Percentiles rank a stretch among this genome's conserved stretches.
phyloP scores from a whole-genome alignment of 768 basidiomycete genomes.

The Pleurotus platypus region DNA sequence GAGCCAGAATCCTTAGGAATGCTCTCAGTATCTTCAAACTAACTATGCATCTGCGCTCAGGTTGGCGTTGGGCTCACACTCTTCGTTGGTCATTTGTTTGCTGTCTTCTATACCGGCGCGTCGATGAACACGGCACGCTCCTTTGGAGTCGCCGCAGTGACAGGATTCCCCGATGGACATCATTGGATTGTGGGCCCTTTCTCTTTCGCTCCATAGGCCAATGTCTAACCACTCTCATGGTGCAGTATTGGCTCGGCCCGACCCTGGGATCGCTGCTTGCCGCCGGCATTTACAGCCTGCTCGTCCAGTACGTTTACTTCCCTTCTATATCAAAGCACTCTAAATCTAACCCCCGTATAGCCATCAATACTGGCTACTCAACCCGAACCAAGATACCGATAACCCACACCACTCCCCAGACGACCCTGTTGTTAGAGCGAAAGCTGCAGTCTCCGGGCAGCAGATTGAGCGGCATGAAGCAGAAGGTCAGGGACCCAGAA shows the following conservation, averaged over 20 bases:
- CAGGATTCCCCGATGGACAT: conserved; percentile 47
- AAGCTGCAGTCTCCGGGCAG: not conserved
- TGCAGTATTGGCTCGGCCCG: conserved; percentile 70
- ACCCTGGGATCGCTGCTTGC: conserved; percentile 61
- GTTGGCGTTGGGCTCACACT: conserved; percentile 66
- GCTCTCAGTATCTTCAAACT: no score
- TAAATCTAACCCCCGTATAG: conserved; percentile 20
- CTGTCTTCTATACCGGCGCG: conserved; percentile 61
- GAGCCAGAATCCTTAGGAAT: conserved; percentile 2
- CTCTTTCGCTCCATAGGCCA: no score
- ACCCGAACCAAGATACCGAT: conserved; percentile 36
- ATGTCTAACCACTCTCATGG: no score
- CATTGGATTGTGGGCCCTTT: conserved; percentile 58
- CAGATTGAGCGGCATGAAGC: not conserved
- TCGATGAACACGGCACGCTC: conserved; percentile 66
- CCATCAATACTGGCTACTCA: conserved; percentile 51
- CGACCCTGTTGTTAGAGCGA: conserved; percentile 24
- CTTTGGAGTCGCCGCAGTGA: conserved; percentile 66
- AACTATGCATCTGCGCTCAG: conserved; percentile 21
- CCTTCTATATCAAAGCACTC: not conserved
- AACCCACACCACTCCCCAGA: conserved; percentile 38
- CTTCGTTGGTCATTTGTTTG: conserved; percentile 61
- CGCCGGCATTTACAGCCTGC: conserved; percentile 48
- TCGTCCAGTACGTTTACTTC: conserved; percentile 39
- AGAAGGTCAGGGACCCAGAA: not conserved